Evolutionary conservation across 306 rosid genomes (phyloP), one percentile per base, ranked within the genome.

Genomic region (Prunus mume): DNA sequence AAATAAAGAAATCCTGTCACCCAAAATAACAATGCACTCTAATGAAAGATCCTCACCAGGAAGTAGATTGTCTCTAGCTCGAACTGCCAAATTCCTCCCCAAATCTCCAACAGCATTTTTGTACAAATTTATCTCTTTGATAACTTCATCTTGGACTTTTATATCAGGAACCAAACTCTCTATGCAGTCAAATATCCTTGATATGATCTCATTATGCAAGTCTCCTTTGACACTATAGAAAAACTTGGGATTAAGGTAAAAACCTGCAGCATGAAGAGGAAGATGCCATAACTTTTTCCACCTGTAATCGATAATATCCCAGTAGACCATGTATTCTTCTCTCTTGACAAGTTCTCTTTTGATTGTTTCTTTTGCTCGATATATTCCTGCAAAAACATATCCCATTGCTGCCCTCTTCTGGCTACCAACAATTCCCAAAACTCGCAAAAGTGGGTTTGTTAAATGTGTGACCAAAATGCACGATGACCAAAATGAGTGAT

Each of bases 331-430:
- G 81, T 89, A 89, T 45, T 87, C 91, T 74, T 88, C 93, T 76
- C 82, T 89, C 73, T 88, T 89, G 30, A 66, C 83, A 79, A 89
- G 85, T 69, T 79, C 88, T 84, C 87, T 84, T 77, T 91, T 91
- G 70, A 89, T 89, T 54, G 85, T 86, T 86, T 91, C 91, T 73
- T 91, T 89, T 55, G 90, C 90, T 43, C 80, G 72, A 79, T 91
- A 91, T 56, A 91, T 89, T 83, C 93, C 96, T 30, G 90, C 93
- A 60, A 81, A 87, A 75, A 85, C 73, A 58, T 85, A 91, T 67
- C 93, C 93, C 88, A 91, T 84, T 75, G 89, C 93, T 32, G 96
- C 87, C 81, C 82, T 86, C 89, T 81, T 91, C 86, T 89, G 89
- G 78, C 89, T 86, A 63, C 85, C 58, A 78, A 82, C 80, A 77